phyloP scores from a whole-genome alignment of 2,329 filamentous ascomycete species.

The Talaromyces rugulosus region DNA sequence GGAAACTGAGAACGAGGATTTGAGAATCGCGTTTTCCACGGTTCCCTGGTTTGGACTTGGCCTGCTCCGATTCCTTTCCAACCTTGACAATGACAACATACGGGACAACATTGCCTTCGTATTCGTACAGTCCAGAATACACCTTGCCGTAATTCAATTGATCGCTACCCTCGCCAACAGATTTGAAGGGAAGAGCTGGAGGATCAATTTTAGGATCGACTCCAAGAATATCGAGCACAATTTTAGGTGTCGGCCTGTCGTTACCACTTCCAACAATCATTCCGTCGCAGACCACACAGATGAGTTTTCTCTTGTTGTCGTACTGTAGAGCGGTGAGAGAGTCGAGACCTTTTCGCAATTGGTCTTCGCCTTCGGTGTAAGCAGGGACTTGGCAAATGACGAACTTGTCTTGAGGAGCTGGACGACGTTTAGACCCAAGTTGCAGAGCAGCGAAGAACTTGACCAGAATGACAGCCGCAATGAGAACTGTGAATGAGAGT shows the following conservation, averaged over 20 bases:
- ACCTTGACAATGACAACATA: slow-evolving; percentile 96
- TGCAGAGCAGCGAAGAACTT: slow-evolving; percentile 94
- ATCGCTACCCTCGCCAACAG: slow-evolving; percentile 79
- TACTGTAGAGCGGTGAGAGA: slow-evolving; percentile 92
- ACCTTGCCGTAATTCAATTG: slow-evolving; percentile 98
- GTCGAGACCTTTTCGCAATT: slow-evolving; percentile 85
- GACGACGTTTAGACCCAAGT: slow-evolving; percentile 85
- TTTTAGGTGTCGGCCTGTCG: slow-evolving; percentile 93
- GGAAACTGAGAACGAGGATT: slow-evolving; percentile 91
- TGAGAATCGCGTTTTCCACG: slow-evolving; percentile 98
- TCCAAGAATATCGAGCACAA: slow-evolving; percentile 93
- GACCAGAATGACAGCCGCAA: slow-evolving; percentile 72
- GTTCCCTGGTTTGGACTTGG: slow-evolving; percentile 89
- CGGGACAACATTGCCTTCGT: slow-evolving; percentile 93
- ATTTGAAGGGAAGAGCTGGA: slow-evolving; percentile 89
- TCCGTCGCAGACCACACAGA: slow-evolving; percentile 94
- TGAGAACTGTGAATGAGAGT: slow-evolving; percentile 77
- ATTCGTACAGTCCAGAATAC: slow-evolving; percentile 96
- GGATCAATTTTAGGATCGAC: slow-evolving; percentile 97
- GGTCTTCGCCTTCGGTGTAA: slow-evolving; percentile 97
- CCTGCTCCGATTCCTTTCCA: slow-evolving; percentile 91
- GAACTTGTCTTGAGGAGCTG: slow-evolving; percentile 92
- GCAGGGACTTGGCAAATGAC: slow-evolving; percentile 97
- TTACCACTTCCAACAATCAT: slow-evolving; percentile 96
- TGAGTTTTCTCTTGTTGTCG: slow-evolving; percentile 96